phyloP scores from a whole-genome alignment of 331 rosid genomes.

The Pyrus hybrid region DNA sequence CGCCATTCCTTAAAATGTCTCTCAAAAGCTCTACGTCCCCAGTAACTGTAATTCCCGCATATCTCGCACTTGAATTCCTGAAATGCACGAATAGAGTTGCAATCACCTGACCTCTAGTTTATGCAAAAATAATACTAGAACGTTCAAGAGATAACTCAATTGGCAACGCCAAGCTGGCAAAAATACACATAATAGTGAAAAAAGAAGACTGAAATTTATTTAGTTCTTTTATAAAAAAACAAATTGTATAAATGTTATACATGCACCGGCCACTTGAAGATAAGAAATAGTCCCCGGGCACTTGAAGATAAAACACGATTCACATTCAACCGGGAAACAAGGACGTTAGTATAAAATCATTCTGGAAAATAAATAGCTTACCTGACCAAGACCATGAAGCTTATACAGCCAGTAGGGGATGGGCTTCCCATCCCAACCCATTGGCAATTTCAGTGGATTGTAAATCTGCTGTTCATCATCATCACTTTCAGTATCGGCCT shows the following conservation, averaged over 20 bases:
- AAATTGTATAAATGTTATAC: too few relatives aligned
- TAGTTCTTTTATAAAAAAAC: too few relatives aligned
- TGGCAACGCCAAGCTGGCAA: too few relatives aligned
- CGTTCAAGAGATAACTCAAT: too few relatives aligned
- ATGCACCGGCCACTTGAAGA: too few relatives aligned
- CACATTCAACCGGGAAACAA: background rate
- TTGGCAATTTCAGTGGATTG: constrained; percentile 95
- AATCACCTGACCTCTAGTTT: background rate
- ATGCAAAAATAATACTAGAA: too few relatives aligned
- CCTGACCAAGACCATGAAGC: constrained; percentile 99
- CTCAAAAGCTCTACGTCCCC: constrained; percentile 99
- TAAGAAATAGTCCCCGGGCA: background rate
- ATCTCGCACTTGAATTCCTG: constrained; percentile 98
- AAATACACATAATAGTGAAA: too few relatives aligned
- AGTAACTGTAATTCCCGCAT: constrained; percentile 97
- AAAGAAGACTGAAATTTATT: too few relatives aligned
- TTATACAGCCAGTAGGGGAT: constrained; percentile 98
- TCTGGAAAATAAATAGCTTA: constrained; percentile 17
- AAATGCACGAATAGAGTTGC: constrained; percentile 17
- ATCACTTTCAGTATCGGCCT: constrained; percentile 86
- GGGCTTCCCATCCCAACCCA: constrained; percentile 99
- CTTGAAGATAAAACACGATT: background rate
- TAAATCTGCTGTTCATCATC: constrained; percentile 98
- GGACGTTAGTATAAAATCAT: background rate
- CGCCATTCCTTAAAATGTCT: constrained; percentile 99